Base-by-base conservation (phyloP, 495 filamentous ascomycete species). In the Aspergillus funiculosus region DNA sequence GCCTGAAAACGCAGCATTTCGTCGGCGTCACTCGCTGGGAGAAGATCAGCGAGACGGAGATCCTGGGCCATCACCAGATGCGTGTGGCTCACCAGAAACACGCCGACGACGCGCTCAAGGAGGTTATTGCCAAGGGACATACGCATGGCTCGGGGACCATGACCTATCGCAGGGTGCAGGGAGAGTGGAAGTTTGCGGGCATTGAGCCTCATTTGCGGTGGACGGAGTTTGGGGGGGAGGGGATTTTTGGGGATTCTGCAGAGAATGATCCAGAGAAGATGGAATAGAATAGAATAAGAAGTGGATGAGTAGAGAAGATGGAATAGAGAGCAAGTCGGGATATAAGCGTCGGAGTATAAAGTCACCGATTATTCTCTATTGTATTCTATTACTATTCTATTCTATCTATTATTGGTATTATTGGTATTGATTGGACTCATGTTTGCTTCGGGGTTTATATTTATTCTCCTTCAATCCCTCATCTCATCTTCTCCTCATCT, bases 111-210 rank as follows among this genome's bases (percentile, higher is more conserved):
- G 46, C 38, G 1, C 14, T 63, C 34, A 32, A 59, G 26, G 54
- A 55, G 22, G 64, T 71, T 4, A 61, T 56, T 38, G 39, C 59
- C 11, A 67, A 68, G 17, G 71, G 68, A 0, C 85, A 89, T 55
- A 77, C 75, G 11, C 85, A 90, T 66, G 78, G 75, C 40, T 80
- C 78, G 44, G 86, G 83, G 60, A 75, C 75, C 52, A 80, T 86
- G 59, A 85, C 77, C 61, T 89, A 89, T 63, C 72, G 69, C 43
- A 88, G 85, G 74, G 67, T 87, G 15, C 66, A 87, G 52, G 84
- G 84, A 4, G 77, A 80, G 46, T 90, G 86, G 86, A 91, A 89
- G 67, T 87, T 89, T 63, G 84, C 85, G 1, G 86, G 86, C 1
- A 65, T 91, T 39, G 68, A 72, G 57, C 86, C 86, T 1, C 69